Percentiles rank a stretch among this genome's conserved stretches.
phyloP scores from a whole-genome alignment of 148 eudicot species.

The Fallopia convolvulus region DNA sequence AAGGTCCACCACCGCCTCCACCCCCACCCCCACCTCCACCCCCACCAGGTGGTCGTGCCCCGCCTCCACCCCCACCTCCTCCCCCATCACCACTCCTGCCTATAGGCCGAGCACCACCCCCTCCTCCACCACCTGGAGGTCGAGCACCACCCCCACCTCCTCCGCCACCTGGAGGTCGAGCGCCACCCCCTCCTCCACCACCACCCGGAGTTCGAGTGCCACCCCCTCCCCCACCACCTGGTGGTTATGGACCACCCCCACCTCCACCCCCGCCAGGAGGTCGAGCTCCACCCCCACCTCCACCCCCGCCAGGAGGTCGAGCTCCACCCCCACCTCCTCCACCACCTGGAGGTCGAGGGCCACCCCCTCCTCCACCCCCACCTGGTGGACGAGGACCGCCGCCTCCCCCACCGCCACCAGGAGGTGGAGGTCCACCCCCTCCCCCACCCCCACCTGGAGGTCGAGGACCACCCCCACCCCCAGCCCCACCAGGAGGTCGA shows the following conservation, averaged over 20 bases:
- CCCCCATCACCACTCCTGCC: background rate
- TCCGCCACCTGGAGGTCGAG: background rate
- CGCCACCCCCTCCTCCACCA: conserved; percentile 8
- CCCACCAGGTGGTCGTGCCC: background rate
- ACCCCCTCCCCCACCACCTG: conserved; percentile 8
- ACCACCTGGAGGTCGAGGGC: background rate
- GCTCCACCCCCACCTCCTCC: conserved; percentile 2
- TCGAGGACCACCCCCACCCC: conserved; percentile 16
- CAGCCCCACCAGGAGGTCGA: conserved; percentile 19
- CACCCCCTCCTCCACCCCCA: conserved; percentile 8
- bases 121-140: conserved; percentile 6
- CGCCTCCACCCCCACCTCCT: background rate
- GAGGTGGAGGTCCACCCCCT: conserved; percentile 22
- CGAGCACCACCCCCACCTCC: background rate
- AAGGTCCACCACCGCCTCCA: background rate
- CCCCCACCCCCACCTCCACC: background rate
- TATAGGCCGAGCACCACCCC: background rate
- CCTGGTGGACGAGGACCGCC: conserved; percentile 10
- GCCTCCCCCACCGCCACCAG: conserved; percentile 26
- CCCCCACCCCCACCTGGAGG: conserved; percentile 29
- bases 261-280: background rate
- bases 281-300: conserved; percentile 1
- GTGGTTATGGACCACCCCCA: background rate
- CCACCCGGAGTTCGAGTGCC: background rate
- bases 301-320: background rate